These are phyloP conservation scores for Emmonsia crescens DNA, from an alignment of 2,329 filamentous ascomycete genomes.

Conservation along the genomic window DNA sequence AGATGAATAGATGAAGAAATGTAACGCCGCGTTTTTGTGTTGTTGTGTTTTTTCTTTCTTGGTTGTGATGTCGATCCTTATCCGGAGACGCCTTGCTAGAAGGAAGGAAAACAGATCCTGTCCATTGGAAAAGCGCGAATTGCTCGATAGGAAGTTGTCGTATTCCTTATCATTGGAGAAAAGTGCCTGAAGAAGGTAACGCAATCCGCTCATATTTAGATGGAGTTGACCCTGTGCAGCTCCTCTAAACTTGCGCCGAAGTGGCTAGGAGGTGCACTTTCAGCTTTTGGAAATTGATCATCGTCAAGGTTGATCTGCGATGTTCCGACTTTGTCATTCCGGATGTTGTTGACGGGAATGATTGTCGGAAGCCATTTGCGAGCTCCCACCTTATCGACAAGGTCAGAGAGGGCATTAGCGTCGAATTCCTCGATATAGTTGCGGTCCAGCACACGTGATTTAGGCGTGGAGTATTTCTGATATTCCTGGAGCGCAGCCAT, in stretches of 20 bases:
- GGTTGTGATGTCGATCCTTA: neutral
- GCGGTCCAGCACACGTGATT: conserved; percentile 33
- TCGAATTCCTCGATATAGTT: conserved; percentile 21
- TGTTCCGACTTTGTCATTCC: neutral
- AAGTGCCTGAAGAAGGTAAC: neutral
- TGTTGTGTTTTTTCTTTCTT: neutral
- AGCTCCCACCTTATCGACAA: conserved; percentile 14
- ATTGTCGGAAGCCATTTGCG: conserved; percentile 10
- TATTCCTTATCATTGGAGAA: neutral
- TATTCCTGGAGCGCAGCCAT: conserved; percentile 62
- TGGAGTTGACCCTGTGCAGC: conserved; percentile 2
- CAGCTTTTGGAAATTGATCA: conserved; percentile 3
- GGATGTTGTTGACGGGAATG: neutral
- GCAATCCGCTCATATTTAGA: neutral
- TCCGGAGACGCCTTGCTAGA: neutral
- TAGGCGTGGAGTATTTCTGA: conserved; percentile 45
- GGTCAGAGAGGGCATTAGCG: conserved; percentile 13
- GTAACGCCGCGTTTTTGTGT: neutral
- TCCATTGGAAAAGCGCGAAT: neutral
- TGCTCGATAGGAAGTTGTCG: neutral
- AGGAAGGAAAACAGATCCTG: neutral
- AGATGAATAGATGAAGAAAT: neutral
- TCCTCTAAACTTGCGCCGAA: conserved; percentile 1
- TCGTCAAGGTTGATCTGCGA: neutral
- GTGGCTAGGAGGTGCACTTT: conserved; percentile 5